Conservation (phyloP, 495 filamentous ascomycete genomes). For the Lepidopterella palustris region DNA sequence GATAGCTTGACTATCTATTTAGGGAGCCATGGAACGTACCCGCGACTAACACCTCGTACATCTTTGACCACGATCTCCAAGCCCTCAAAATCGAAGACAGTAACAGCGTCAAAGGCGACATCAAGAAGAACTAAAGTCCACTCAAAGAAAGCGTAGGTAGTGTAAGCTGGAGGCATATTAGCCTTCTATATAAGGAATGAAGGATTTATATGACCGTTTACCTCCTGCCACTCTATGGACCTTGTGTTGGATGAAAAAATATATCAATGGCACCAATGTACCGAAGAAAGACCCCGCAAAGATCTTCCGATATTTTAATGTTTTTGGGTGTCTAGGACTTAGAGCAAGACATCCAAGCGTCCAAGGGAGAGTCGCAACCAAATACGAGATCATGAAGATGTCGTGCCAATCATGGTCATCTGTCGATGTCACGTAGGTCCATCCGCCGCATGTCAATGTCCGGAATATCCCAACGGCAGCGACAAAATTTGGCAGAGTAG, state of each 20-base stretch:
- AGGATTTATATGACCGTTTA: constrained; percentile 40
- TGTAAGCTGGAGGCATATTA: constrained; percentile 63
- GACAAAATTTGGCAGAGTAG: constrained; percentile 71
- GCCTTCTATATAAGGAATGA: not conserved
- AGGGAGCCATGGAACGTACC: constrained; percentile 98
- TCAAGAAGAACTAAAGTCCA: constrained; percentile 94
- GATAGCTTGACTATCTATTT: constrained; percentile 53
- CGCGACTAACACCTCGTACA: constrained; percentile 85
- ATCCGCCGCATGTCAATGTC: constrained; percentile 91
- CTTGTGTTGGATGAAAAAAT: constrained; percentile 99
- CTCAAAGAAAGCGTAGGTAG: constrained; percentile 97
- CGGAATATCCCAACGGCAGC: constrained; percentile 75
- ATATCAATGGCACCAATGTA: constrained; percentile 81
- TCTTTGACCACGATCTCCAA: constrained; percentile 88
- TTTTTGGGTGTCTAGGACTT: constrained; percentile 76
- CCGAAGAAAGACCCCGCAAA: constrained; percentile 82
- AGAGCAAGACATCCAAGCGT: constrained; percentile 83
- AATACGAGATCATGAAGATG: constrained; percentile 98
- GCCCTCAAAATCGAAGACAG: constrained; percentile 84
- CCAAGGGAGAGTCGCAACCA: constrained; percentile 93
- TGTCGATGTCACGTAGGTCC: constrained; percentile 98
- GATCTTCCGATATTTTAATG: constrained; percentile 84
- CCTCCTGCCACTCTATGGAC: constrained; percentile 91
- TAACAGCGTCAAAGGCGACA: constrained; percentile 94
- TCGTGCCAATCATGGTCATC: constrained; percentile 99